Base-by-base conservation (phyloP, 2,329 filamentous ascomycete species). In the Fusarium tanahbumbuense region DNA sequence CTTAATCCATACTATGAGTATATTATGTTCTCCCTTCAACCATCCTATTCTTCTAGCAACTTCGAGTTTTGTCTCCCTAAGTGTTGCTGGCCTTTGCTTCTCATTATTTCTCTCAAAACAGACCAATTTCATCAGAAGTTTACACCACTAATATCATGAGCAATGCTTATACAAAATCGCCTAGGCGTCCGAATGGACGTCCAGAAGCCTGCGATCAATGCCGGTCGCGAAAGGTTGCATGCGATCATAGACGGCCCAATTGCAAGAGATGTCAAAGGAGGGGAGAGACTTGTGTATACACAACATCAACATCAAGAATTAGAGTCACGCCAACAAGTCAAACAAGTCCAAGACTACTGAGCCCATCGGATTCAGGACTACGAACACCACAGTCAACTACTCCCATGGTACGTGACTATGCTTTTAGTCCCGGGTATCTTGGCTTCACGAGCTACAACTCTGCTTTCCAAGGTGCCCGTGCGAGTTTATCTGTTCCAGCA, bases 381-480 rank as follows among this genome's bases (percentile, higher is more conserved):
- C 55, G 12, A 32, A 44, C 46, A 55, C 67, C 40, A 41, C 66
- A 23, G 61, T 62, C 46, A 9, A 23, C 18, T 15, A 68, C 52
- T 18, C 46, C 42, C 11, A 63, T 64, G 44, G 44, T 58, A 16
- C 62, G 58, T 45, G 64, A 54, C 37, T 65, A 74, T n/a, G 56
- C 75, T 7, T 64, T 67, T 11, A 64, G 54, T 6, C 55, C 72
- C 3, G 83, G 83, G 5, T 84, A 83, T 68, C 76, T 84, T n/a
- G 83, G 83, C 34, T 81, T 79, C 61, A 84, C 81, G 8, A 84
- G 81, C 61, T 82, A 81, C 63, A 79, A 76, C 37, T 76, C 77
- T 15, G 80, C 82, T 20, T 81, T 81, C 27, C 79, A 81, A 30
- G 82, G 83, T 57, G 81, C 82, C 3, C 75, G 80, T 28, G 79